A percentile compares a stretch with the other conserved stretches of the same genome.
Evolutionary conservation across 106 monocot genomes (phyloP).

Genomic region (Apostasia ramifera): DNA sequence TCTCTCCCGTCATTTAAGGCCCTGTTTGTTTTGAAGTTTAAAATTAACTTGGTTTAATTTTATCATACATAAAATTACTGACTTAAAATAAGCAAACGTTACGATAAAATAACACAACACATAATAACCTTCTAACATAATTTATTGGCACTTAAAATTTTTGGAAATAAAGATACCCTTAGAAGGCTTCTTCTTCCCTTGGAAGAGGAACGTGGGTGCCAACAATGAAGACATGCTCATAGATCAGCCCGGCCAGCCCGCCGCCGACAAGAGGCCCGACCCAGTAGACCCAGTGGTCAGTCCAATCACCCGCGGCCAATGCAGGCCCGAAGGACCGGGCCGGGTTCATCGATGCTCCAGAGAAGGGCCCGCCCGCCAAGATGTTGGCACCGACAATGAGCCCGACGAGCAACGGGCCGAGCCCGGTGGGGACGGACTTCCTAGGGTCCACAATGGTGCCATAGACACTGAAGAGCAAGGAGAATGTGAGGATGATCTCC

Average conservation of each 20-base stretch:
- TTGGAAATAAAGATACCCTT: background rate
- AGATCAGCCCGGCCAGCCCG: constrained; percentile 51
- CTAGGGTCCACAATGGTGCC: constrained; percentile 69
- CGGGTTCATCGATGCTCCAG: constrained; percentile 93
- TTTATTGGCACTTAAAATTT: no score
- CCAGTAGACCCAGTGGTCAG: constrained; percentile 84
- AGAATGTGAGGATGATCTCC: constrained; percentile 88
- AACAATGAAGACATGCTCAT: constrained; percentile 42
- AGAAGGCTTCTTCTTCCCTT: constrained; percentile 29
- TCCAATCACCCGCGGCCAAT: constrained; percentile 42
- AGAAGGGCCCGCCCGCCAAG: constrained; percentile 68
- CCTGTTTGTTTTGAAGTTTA: no score
- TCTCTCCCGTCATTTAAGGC: no score
- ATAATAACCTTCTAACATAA: no score
- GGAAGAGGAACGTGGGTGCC: constrained; percentile 39
- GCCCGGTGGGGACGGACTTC: constrained; percentile 27
- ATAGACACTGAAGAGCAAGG: constrained; percentile 70
- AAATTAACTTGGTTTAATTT: no score
- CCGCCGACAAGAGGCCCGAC: constrained; percentile 76
- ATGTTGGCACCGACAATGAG: constrained; percentile 71
- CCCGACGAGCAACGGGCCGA: constrained; percentile 59
- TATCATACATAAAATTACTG: no score
- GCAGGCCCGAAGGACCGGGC: constrained; percentile 87
- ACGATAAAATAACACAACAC: no score
- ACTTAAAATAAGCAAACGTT: no score